Base-by-base conservation (phyloP, 2,329 filamentous ascomycete species). In the Curvularia lunata region DNA sequence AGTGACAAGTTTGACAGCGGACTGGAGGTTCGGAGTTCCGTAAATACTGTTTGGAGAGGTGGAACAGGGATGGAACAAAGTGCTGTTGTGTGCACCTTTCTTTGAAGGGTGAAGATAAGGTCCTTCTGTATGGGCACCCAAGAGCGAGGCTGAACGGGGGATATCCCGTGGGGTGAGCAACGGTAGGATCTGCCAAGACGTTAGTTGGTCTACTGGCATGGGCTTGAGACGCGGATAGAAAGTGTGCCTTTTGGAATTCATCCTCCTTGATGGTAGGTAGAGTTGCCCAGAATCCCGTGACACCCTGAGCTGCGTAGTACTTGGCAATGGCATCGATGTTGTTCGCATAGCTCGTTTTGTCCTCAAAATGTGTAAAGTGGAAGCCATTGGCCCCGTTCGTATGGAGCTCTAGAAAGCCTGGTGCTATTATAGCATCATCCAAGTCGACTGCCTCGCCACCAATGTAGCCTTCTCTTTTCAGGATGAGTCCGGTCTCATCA, bases 121-220 rank as follows among this genome's bases (percentile, higher is more conserved):
- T 2, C 84, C 84, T 78, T 86, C 84, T 18, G 78, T 77, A 64
- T 86, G 84, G n/a, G 83, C 83, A 28, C 84, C 84, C 1, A 85
- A 78, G 5, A 85, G 75, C 18, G 80, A 78, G n/a, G 84, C 83
- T 4, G 78, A 78, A 13, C 69, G 62, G 9, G 74, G 58, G 48
- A 81, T 78, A 10, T 75, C 65, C 21, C 78, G 75, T 13, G 83
- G 82, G 21, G 63, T 67, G 3, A 85, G 74, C 21, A 74, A 78
- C 0, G 83, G 82, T 4, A 85, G 76, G 38, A 83, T 80, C 81
- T 80, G 60, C 4, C 34, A 40, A n/a, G 2, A 9, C 25, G 38
- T 57, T 18, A 67, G 67, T 54, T 38, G 37, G 34, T 5, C 18
- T 45, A n/a, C 21, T 23, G 37, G 18, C 10, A 10, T 19, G 10